Evolutionary conservation across 805 yeast species (phyloP).

Genomic region (Blastobotrys americana): DNA sequence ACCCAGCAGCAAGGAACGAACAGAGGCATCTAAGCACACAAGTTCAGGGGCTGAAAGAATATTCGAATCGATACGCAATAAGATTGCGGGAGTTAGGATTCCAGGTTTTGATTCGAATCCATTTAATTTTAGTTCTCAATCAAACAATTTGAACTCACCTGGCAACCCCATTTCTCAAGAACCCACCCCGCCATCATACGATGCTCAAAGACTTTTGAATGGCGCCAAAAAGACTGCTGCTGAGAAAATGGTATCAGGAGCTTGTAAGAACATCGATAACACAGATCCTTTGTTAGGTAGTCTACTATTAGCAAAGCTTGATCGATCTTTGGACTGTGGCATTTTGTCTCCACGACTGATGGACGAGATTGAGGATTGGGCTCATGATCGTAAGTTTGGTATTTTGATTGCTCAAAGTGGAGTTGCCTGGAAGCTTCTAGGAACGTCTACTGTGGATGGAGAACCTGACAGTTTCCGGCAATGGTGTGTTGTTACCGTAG

Average conservation of each 20-base stretch:
- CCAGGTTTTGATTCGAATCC: neutral
- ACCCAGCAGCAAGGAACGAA: neutral
- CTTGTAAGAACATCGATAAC: neutral
- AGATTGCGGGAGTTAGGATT: neutral
- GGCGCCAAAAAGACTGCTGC: neutral
- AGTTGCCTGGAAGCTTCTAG: constrained; percentile 13
- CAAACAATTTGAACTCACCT: neutral
- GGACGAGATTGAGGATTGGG: constrained; percentile 43
- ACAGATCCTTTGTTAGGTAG: neutral
- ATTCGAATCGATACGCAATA: neutral
- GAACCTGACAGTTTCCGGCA: neutral
- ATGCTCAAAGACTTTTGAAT: neutral
- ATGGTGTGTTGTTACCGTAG: constrained; percentile 30
- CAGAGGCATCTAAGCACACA: neutral
- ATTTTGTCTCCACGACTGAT: constrained; percentile 27
- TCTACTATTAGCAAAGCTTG: neutral
- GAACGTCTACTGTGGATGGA: neutral
- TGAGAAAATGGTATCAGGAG: neutral
- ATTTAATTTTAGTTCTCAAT: no score
- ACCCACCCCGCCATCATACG: neutral
- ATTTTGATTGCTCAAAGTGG: constrained; percentile 30
- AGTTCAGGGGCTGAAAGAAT: constrained; percentile 1
- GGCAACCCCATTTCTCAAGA: neutral
- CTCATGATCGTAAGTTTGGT: constrained; percentile 59
- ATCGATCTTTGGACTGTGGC: neutral